A percentile compares a stretch with the other conserved stretches of the same genome.
Conservation (phyloP, 306 rosid species). For the Leucaena leucocephala region DNA sequence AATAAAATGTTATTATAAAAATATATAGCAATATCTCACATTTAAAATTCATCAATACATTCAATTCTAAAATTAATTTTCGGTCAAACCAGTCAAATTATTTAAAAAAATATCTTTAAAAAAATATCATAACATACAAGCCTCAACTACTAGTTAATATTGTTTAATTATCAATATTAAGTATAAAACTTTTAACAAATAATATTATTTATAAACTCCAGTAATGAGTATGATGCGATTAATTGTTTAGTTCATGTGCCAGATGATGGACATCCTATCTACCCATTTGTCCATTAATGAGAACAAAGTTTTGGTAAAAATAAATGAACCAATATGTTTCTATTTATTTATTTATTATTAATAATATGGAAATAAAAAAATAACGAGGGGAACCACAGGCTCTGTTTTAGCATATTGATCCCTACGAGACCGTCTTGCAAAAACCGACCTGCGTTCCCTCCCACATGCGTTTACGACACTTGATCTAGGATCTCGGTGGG, state of each 20-base stretch:
- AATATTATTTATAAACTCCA: no score
- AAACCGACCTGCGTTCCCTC: slow-evolving; percentile 2
- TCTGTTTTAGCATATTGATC: neutral
- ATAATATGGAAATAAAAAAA: neutral
- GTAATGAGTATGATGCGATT: no score
- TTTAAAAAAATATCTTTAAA: no score
- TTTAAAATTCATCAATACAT: neutral
- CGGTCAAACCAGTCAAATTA: neutral
- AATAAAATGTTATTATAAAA: neutral
- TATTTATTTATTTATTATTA: neutral
- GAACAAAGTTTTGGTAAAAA: no score
- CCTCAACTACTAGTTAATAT: no score
- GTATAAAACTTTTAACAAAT: no score
- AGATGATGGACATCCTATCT: no score
- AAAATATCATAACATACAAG: no score
- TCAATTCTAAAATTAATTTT: neutral
- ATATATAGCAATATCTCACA: neutral
- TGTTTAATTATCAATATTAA: no score
- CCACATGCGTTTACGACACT: slow-evolving; percentile 35
- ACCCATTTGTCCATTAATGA: no score
- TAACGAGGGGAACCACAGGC: neutral
- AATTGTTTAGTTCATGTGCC: no score
- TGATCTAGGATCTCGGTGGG: slow-evolving; percentile 38
- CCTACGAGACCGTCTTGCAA: neutral
- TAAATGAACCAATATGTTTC: no score